A percentile compares a stretch with the other conserved stretches of the same genome.
Evolutionary conservation across 257 asterid species (phyloP).

Genomic region (Jacaranda copaia): DNA sequence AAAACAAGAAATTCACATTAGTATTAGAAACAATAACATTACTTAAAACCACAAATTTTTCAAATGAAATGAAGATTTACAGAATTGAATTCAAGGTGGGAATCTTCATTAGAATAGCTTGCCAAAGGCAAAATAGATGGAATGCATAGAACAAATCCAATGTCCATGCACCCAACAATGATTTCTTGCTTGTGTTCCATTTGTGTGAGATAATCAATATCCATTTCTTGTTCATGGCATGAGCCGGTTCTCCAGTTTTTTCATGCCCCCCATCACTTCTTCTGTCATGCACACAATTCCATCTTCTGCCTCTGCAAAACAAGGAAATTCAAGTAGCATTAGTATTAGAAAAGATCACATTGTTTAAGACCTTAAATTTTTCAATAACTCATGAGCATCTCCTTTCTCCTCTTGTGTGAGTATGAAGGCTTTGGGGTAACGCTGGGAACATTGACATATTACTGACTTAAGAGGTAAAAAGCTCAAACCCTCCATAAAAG

Average conservation of each 20-base stretch:
- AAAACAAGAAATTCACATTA: too few species aligned
- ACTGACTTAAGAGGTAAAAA: not conserved
- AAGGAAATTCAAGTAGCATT: not conserved
- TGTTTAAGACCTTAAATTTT: not conserved
- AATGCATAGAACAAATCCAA: not conserved
- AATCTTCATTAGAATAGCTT: not conserved
- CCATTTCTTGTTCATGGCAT: not conserved
- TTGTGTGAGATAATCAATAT: slow-evolving; percentile 18
- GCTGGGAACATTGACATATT: not conserved
- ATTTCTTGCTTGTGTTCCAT: slow-evolving; percentile 16
- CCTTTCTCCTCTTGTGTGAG: not conserved
- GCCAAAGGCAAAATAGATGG: not conserved
- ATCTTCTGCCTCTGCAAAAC: slow-evolving; percentile 26
- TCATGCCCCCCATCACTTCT: not conserved
- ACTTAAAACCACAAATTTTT: too few species aligned
- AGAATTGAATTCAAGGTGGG: not conserved
- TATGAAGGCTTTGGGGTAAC: not conserved
- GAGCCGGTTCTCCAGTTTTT: not conserved
- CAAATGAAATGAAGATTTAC: not conserved
- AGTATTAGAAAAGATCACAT: not conserved
- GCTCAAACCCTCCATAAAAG: not conserved
- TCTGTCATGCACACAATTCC: not conserved
- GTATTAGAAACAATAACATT: too few species aligned
- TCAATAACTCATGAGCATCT: not conserved
- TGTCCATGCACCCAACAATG: not conserved